Evolutionary conservation across 2,329 filamentous ascomycete genomes (phyloP).

Genomic region (Cladosporium sp.): DNA sequence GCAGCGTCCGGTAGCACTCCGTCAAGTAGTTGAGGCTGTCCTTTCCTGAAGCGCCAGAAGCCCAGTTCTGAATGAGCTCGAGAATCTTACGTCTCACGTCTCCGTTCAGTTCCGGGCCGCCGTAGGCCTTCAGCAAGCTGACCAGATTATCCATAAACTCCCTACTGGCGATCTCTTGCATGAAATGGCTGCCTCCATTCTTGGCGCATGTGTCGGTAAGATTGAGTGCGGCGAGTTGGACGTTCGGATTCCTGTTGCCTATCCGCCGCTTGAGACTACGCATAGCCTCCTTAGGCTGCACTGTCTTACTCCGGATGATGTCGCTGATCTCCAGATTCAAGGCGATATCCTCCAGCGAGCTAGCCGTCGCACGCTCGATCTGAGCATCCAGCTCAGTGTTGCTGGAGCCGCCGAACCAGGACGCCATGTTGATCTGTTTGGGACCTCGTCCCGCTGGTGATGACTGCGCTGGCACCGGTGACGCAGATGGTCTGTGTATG

Average conservation of each 20-base stretch:
- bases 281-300: constrained; percentile 97
- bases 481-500: neutral
- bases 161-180: constrained; percentile 87
- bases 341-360: constrained; percentile 96
- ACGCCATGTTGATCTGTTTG: constrained; percentile 63
- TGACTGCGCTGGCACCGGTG: neutral
- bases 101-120: constrained; percentile 64
- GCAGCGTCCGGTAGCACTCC: constrained; percentile 76
- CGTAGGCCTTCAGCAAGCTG: constrained; percentile 78
- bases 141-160: constrained; percentile 98
- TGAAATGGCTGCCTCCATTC: constrained; percentile 93
- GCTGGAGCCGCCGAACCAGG: constrained; percentile 76
- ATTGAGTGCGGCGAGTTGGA: constrained; percentile 89
- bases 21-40: constrained; percentile 78
- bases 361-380: constrained; percentile 89
- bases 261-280: constrained; percentile 88
- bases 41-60: constrained; percentile 77
- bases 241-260: constrained; percentile 95
- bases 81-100: constrained; percentile 79
- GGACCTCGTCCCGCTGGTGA: neutral
- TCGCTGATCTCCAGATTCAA: constrained; percentile 98
- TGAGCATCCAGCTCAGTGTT: constrained; percentile 93
- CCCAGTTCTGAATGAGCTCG: constrained; percentile 90
- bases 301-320: constrained; percentile 92
- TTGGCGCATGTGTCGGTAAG: constrained; percentile 98